phyloP scores from a whole-genome alignment of 352 stramenopile species.

The Phytophthora pseudosyringae region DNA sequence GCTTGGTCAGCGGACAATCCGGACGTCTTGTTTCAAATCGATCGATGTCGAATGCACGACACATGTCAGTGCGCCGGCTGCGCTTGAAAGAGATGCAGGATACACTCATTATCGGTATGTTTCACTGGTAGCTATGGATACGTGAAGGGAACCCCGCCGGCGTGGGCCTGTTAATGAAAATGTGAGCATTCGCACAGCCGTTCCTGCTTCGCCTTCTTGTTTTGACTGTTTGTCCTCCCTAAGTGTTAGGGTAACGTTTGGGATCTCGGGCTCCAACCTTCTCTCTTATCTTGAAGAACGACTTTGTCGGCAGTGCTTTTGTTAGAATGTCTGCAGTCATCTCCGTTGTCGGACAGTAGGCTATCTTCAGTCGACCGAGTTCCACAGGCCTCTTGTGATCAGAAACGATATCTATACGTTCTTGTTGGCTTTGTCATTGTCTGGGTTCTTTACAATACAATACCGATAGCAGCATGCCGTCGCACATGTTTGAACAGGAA shows the following conservation, averaged over 20 bases:
- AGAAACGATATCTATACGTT: slow-evolving; percentile 28
- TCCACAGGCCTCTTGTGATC: slow-evolving; percentile 19
- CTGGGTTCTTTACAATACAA: slow-evolving; percentile 25
- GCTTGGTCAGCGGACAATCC: too few species aligned
- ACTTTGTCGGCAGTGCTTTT: slow-evolving; percentile 26
- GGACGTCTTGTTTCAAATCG: too few species aligned
- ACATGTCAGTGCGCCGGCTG: too few species aligned
- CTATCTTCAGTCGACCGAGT: slow-evolving; percentile 8
- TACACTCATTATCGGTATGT: too few species aligned
- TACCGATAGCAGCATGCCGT: slow-evolving; percentile 25
- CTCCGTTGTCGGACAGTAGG: slow-evolving; percentile 18
- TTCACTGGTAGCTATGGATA: too few species aligned
- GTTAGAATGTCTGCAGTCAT: slow-evolving; percentile 26
- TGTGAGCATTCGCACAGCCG: too few species aligned
- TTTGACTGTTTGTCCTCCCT: too few species aligned
- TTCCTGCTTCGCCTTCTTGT: too few species aligned
- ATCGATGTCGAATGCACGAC: too few species aligned
- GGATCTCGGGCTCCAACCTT: not conserved
- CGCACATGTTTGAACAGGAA: slow-evolving; percentile 25
- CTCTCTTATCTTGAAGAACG: slow-evolving; percentile 21
- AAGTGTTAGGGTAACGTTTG: slow-evolving; percentile 12
- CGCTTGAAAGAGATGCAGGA: too few species aligned
- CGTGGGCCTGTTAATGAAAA: too few species aligned
- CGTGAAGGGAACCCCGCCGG: too few species aligned
- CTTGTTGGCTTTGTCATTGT: slow-evolving; percentile 23